Conservation (phyloP, 148 eudicot genomes). For the Chenopodium berlandieri region DNA sequence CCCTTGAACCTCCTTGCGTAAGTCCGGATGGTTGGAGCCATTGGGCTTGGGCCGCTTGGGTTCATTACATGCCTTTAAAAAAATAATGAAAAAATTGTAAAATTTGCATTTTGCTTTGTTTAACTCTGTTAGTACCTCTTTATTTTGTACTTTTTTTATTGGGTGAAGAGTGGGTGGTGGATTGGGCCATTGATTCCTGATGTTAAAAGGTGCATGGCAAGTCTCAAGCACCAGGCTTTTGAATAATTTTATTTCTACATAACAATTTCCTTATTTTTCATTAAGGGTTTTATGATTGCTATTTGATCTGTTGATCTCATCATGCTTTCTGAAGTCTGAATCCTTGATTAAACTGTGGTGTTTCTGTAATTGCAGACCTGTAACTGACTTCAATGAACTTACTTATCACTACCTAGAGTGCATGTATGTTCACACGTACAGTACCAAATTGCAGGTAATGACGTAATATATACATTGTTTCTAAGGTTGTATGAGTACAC, state of each 20-base stretch:
- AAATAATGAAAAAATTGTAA: too few species aligned
- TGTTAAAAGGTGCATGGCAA: not conserved
- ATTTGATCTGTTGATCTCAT: not conserved
- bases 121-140: not conserved
- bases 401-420: slow-evolving; percentile 79
- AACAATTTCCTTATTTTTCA: not conserved
- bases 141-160: not conserved
- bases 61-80: too few species aligned
- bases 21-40: too few species aligned
- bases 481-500: not conserved
- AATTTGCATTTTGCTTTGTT: not conserved
- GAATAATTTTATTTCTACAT: not conserved
- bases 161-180: not conserved
- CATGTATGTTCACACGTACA: slow-evolving; percentile 58
- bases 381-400: slow-evolving; percentile 75
- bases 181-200: not conserved
- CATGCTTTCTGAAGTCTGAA: not conserved
- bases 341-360: not conserved
- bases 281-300: not conserved
- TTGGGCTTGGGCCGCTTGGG: too few species aligned
- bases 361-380: slow-evolving; percentile 56
- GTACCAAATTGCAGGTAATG: slow-evolving; percentile 56
- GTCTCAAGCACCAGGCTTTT: not conserved
- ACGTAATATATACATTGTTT: slow-evolving; percentile 2
- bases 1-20: too few species aligned